A percentile compares a stretch with the other conserved stretches of the same genome.
Conservation (phyloP, 176 grass and related monocot genomes). For the Metroxylon sagu region DNA sequence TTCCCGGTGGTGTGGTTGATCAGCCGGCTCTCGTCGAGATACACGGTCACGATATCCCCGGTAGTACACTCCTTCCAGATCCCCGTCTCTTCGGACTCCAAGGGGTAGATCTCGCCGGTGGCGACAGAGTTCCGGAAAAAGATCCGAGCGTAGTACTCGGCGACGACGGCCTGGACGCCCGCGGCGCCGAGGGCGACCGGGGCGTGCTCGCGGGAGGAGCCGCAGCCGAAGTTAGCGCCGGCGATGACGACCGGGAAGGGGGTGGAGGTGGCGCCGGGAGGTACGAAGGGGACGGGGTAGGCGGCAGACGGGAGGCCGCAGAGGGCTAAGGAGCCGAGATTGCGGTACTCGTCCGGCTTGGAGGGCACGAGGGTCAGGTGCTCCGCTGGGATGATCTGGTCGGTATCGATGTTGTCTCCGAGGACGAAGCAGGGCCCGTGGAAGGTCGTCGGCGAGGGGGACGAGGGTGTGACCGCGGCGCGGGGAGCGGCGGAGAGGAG, state of each 20-base stretch:
- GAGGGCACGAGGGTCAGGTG: slow-evolving; percentile 90
- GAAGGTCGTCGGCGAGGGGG: slow-evolving; percentile 36
- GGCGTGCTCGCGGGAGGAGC: slow-evolving; percentile 92
- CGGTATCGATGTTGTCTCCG: slow-evolving; percentile 93
- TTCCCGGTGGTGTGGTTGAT: slow-evolving; percentile 84
- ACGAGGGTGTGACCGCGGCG: neutral
- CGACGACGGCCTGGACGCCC: slow-evolving; percentile 47
- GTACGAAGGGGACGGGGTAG: slow-evolving; percentile 53
- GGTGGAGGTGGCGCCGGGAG: slow-evolving; percentile 33
- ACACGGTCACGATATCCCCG: slow-evolving; percentile 70
- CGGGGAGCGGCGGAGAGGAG: neutral
- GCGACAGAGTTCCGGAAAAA: slow-evolving; percentile 91
- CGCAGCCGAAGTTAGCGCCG: slow-evolving; percentile 85
- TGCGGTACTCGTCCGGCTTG: slow-evolving; percentile 83
- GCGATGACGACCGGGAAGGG: slow-evolving; percentile 51
- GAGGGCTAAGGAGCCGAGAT: slow-evolving; percentile 73
- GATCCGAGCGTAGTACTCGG: slow-evolving; percentile 67
- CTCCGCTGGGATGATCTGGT: slow-evolving; percentile 97
- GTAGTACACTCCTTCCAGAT: slow-evolving; percentile 64
- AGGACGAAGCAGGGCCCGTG: slow-evolving; percentile 79
- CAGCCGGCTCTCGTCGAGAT: slow-evolving; percentile 51
- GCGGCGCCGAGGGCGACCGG: slow-evolving; percentile 84
- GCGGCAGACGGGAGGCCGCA: slow-evolving; percentile 45
- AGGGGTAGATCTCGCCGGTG: slow-evolving; percentile 85
- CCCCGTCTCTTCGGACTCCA: slow-evolving; percentile 46